Base-by-base conservation (phyloP, 768 basidiomycete genomes). In the Phaeotremella skinneri region DNA sequence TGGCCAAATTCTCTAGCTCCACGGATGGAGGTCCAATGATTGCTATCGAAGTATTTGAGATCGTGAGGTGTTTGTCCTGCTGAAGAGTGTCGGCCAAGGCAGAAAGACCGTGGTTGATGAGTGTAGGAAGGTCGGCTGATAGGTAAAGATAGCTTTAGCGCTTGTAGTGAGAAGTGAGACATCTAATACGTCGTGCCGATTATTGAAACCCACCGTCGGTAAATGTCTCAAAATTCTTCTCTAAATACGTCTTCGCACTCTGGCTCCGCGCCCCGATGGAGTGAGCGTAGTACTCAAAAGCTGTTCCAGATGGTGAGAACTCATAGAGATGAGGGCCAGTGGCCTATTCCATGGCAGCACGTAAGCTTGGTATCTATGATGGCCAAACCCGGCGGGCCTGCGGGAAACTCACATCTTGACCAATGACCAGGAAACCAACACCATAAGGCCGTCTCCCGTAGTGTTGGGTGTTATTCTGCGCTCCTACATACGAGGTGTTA, bases 211-310 rank as follows among this genome's bases (percentile, higher is more conserved):
- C 64, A 96, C 92, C 86, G 75, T 91, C 86, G 3, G 82, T 81
- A 73, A 97, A 99, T 69, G 82, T 84, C 76, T 90, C 87, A 70
- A 85, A 96, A 73, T 98, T 86, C 77, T 88, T 90, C 81, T 99
- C 96, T 34, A 99, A 81, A 77, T 98, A 99, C 13, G 96, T 99
- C 80, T 97, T 98, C 50, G 96, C 94, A 68, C 91, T 94, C 79
- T 99, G 96, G 78, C 89, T 92, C 51, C 96, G 85, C 14, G 94
- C 94, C 52, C 96, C 96, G 78, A 99, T 99, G 39, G 92, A 94
- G 85, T 97, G 93, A 49, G 96, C 96, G 75, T 86, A 91, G 79
- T 97, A 99, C 77, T 98, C 94, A 75, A 94, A 97, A 21, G 91
- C 90, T 74, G 90, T 93, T 20, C 96, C 96, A 0, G 93, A 89